Evolutionary conservation across 2,329 filamentous ascomycete species (phyloP).

Genomic region (Stagonosporopsis tanaceti): DNA sequence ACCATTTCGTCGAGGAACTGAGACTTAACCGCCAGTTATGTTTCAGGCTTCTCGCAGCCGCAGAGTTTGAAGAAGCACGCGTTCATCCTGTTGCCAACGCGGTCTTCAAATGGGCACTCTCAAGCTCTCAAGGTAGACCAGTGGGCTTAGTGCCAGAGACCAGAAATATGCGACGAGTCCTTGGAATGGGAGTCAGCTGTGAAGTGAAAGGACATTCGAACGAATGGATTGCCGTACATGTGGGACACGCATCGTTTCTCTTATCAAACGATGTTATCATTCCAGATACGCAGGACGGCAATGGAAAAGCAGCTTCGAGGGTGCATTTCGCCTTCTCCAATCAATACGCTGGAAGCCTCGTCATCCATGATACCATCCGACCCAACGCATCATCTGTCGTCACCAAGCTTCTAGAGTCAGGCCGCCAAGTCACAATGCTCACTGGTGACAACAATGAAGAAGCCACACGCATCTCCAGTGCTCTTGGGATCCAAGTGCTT

Average conservation of each 20-base stretch:
- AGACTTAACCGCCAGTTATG: constrained; percentile 4
- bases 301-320: background rate
- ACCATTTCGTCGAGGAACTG: constrained; percentile 2
- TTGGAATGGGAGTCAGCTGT: constrained; percentile 12
- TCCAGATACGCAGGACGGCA: background rate
- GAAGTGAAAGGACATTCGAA: constrained; percentile 6
- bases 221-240: constrained; percentile 7
- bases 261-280: background rate
- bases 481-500: constrained; percentile 7
- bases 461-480: constrained; percentile 11
- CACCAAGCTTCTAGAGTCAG: background rate
- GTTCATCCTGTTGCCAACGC: constrained; percentile 15
- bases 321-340: constrained; percentile 9
- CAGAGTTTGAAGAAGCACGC: constrained; percentile 17
- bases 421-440: constrained; percentile 4
- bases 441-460: constrained; percentile 17
- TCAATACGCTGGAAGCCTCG: constrained; percentile 1
- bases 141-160: background rate
- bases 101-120: constrained; percentile 20
- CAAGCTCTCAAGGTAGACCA: background rate
- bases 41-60: constrained; percentile 12
- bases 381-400: constrained; percentile 4
- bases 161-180: background rate
- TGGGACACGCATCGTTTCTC: constrained; percentile 3
- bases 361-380: constrained; percentile 1